A percentile compares a stretch with the other conserved stretches of the same genome.
These are phyloP conservation scores for Beauveria varroae DNA, from an alignment of 2,329 filamentous ascomycete species.

Conservation along the genomic window DNA sequence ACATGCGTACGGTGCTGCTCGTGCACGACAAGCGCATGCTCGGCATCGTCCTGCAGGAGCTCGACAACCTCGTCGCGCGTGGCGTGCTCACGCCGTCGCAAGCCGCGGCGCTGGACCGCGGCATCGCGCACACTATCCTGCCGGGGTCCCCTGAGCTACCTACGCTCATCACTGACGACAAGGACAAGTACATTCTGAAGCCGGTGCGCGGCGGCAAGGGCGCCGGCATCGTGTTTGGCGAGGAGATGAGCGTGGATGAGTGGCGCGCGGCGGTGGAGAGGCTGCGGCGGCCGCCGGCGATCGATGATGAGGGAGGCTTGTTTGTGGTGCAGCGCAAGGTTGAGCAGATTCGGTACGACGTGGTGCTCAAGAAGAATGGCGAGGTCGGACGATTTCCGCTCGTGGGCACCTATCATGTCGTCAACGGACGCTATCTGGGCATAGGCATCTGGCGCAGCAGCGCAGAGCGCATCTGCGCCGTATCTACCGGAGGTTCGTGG, in stretches of 20 bases:
- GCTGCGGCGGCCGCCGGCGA: conserved; percentile 11
- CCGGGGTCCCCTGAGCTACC: conserved; percentile 22
- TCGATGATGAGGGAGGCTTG: conserved; percentile 3
- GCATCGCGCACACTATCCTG: conserved; percentile 27
- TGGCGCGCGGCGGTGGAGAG: conserved; percentile 13
- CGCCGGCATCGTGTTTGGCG: conserved; percentile 31
- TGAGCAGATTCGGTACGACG: conserved; percentile 22
- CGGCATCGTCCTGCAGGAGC: conserved; percentile 29
- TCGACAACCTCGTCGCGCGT: conserved; percentile 19
- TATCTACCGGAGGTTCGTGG: conserved; percentile 26
- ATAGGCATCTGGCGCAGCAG: conserved; percentile 26
- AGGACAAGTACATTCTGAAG: conserved; percentile 28
- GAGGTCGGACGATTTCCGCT: conserved; percentile 22
- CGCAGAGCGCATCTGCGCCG: conserved; percentile 23
- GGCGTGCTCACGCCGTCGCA: conserved; percentile 22
- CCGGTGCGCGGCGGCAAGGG: conserved; percentile 32
- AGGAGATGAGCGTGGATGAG: conserved; percentile 20
- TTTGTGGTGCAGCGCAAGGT: conserved; percentile 25
- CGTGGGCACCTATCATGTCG: conserved; percentile 27
- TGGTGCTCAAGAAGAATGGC: conserved; percentile 21
- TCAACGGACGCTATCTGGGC: conserved; percentile 22
- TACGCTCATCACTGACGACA: conserved; percentile 15
- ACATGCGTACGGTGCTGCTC: conserved; percentile 31
- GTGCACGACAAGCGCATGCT: conserved; percentile 37
- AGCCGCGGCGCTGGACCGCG: conserved; percentile 18